Conservation (phyloP, 2,329 filamentous ascomycete species). For the Orbilia oligospora region DNA sequence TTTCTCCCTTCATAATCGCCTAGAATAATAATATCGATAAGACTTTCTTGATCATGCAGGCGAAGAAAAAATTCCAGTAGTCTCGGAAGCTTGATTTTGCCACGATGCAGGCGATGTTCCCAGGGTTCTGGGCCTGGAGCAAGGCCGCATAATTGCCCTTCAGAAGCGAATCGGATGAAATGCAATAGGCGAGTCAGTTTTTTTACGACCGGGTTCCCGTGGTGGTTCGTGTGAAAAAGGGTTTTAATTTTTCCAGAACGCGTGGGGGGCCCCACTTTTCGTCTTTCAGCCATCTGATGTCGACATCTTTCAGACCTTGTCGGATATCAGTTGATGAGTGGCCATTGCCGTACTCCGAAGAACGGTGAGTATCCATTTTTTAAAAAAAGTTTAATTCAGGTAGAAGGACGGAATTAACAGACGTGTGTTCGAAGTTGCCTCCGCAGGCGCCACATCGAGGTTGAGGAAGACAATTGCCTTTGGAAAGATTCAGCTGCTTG, state of each 20-base stretch:
- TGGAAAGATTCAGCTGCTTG: not conserved
- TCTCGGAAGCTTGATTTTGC: conserved; percentile 38
- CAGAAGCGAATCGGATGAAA: conserved; percentile 20
- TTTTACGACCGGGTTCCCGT: not conserved
- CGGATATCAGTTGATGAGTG: not conserved
- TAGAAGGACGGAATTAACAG: not conserved
- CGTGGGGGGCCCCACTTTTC: conserved; percentile 37
- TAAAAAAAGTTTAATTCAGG: conserved; percentile 7
- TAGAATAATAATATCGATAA: conserved; percentile 26
- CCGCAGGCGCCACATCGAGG: not conserved
- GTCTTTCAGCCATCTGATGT: conserved; percentile 53
- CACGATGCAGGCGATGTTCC: conserved; percentile 34
- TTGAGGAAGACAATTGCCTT: not conserved
- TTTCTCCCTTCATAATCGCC: not conserved
- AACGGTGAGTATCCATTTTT: not conserved
- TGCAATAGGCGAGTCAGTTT: conserved; percentile 13
- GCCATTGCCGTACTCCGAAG: not conserved
- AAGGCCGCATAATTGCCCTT: conserved; percentile 4
- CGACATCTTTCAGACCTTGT: conserved; percentile 42
- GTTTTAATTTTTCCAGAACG: conserved; percentile 5
- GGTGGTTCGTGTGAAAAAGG: conserved; percentile 1
- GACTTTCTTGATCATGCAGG: conserved; percentile 38
- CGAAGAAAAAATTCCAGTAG: conserved; percentile 4
- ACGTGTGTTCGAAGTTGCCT: not conserved
- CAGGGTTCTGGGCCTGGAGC: conserved; percentile 27